Evolutionary conservation across 345 rosid species (phyloP).

Genomic region (Tarenaya hassleriana): DNA sequence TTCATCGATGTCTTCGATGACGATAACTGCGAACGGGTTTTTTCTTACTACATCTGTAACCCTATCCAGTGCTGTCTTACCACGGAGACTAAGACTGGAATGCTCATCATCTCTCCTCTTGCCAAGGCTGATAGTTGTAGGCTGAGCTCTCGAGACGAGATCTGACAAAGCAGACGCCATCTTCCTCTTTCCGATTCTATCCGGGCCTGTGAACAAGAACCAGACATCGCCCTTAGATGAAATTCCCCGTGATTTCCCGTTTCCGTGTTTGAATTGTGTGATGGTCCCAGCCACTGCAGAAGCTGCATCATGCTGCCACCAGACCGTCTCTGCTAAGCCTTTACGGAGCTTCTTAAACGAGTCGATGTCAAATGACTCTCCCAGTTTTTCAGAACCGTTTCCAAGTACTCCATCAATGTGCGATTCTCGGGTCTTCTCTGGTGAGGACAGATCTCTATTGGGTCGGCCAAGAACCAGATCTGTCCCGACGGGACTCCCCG

Average conservation of each 20-base stretch:
- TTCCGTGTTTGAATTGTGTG: conserved; percentile 62
- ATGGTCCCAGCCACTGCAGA: conserved; percentile 71
- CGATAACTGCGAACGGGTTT: conserved; percentile 70
- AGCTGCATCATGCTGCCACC: conserved; percentile 98
- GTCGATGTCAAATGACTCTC: conserved; percentile 46
- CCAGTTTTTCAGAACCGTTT: conserved; percentile 35
- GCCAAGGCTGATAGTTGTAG: conserved; percentile 57
- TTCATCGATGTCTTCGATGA: conserved; percentile 85
- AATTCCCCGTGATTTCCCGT: conserved; percentile 38
- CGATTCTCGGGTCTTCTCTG: conserved; percentile 41
- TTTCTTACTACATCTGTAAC: conserved; percentile 75
- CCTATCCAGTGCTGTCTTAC: conserved; percentile 75
- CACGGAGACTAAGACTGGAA: conserved; percentile 46
- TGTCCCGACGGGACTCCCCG: conserved; percentile 76
- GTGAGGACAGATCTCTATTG: conserved; percentile 33
- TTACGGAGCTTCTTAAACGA: conserved; percentile 73
- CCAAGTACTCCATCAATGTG: conserved; percentile 34
- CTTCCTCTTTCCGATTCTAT: conserved; percentile 75
- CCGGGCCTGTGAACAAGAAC: conserved; percentile 86
- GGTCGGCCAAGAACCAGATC: conserved; percentile 73
- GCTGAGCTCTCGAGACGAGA: conserved; percentile 44
- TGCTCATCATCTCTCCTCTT: conserved; percentile 38
- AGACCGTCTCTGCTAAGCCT: conserved; percentile 61
- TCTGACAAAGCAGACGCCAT: conserved; percentile 78
- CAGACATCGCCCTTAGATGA: conserved; percentile 67